phyloP scores from a whole-genome alignment of 805 yeast genomes.

The Kuraishia hungarica region DNA sequence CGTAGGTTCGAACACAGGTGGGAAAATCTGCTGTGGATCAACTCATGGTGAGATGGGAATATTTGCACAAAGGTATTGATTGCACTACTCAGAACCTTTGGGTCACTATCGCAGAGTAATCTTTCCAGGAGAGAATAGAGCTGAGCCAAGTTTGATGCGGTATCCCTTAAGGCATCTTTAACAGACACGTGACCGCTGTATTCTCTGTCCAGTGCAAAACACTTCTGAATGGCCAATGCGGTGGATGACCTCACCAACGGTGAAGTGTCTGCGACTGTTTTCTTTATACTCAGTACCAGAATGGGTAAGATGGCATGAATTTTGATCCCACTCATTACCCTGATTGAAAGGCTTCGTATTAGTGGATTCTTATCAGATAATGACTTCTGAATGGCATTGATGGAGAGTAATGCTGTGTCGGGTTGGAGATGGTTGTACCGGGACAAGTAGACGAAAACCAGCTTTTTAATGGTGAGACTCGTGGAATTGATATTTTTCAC shows the following conservation, averaged over 20 bases:
- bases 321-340: slow-evolving; percentile 75
- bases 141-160: slow-evolving; percentile 34
- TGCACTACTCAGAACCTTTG: slow-evolving; percentile 63
- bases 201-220: slow-evolving; percentile 24
- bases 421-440: slow-evolving; percentile 79
- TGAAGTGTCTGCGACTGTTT: slow-evolving; percentile 61
- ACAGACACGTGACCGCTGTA: slow-evolving; percentile 11
- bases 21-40: slow-evolving; percentile 66
- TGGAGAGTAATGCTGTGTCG: slow-evolving; percentile 80
- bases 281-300: slow-evolving; percentile 60
- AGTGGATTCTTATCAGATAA: slow-evolving; percentile 63
- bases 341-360: slow-evolving; percentile 62
- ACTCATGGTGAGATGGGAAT: slow-evolving; percentile 47
- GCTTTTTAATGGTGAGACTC: slow-evolving; percentile 54
- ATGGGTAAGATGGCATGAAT: slow-evolving; percentile 80
- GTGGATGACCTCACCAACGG: slow-evolving; percentile 75
- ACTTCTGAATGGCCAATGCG: slow-evolving; percentile 65
- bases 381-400: slow-evolving; percentile 86
- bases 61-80: slow-evolving; percentile 46
- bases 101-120: slow-evolving; percentile 57
- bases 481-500: slow-evolving; percentile 76
- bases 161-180: slow-evolving; percentile 12
- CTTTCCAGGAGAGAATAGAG: slow-evolving; percentile 39
- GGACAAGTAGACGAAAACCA: slow-evolving; percentile 69
- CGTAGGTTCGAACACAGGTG: slow-evolving; percentile 27